Conservation (phyloP, 176 grass and related monocot species). For the Guadua angustifolia region DNA sequence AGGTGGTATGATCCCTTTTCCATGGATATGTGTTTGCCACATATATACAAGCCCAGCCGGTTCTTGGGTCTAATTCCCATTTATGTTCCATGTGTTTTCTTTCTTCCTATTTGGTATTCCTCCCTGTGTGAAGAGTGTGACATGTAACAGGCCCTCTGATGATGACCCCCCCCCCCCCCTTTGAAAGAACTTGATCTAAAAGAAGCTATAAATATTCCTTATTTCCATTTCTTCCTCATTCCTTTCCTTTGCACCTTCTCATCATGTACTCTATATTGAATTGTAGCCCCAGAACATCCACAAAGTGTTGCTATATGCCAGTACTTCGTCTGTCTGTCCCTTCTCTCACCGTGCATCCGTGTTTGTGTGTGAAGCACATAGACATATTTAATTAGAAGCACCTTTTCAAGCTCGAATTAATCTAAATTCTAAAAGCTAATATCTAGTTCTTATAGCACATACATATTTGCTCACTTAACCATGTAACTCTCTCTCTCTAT, state of each 20-base stretch:
- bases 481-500: not conserved
- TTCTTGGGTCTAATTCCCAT: conserved; percentile 7
- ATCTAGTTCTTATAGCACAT: not conserved
- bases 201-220: conserved; percentile 63
- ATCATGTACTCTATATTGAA: conserved; percentile 42
- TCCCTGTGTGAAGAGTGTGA: conserved; percentile 44
- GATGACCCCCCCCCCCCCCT: conserved; percentile 45
- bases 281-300: conserved; percentile 42
- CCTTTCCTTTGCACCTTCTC: conserved; percentile 52
- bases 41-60: not conserved
- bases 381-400: conserved; percentile 19
- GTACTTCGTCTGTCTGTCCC: not conserved
- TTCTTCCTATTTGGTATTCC: conserved; percentile 42
- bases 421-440: not conserved
- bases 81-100: conserved; percentile 9
- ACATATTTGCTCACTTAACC: not conserved
- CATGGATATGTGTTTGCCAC: conserved; percentile 9
- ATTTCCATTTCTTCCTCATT: conserved; percentile 52
- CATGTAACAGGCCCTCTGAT: conserved; percentile 50
- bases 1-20: not conserved
- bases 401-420: not conserved
- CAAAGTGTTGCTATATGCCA: conserved; percentile 19
- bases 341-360: not conserved
- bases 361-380: not conserved
- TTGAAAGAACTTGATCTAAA: conserved; percentile 54